Base-by-base conservation (phyloP, 73 alveolate genomes). In the Paramecium caudatum region DNA sequence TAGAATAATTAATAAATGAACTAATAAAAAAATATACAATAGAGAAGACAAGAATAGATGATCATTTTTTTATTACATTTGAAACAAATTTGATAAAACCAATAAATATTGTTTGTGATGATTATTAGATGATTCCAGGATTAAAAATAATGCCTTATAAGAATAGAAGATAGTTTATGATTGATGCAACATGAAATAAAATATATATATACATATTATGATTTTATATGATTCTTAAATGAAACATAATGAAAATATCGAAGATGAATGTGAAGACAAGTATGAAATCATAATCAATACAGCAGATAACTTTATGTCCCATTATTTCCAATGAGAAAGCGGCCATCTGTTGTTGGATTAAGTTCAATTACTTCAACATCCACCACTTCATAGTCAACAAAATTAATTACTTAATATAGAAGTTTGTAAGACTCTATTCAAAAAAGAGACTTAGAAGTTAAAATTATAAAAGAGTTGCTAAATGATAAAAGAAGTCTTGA, bases 211-310 rank as follows among this genome's bases (percentile, higher is more conserved):
- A n/a, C n/a, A n/a, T n/a, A n/a, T 55, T 55, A 55, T 55, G 80
- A 55, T 55, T 21, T 25, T 65, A 65, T 30, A 25, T 3, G 83
- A 65, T 65, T 65, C 50, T 32, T 65, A 65, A 33, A 65, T 33
- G 83, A 65, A 33, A 43, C 37, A 65, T 0, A 33, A 36, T 16
- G 83, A 65, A 65, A 65, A 65, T 32, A 65, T 65, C 0, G 83
- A 65, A 36, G 83, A 65, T 65, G 83, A 65, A 6, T 65, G 48
- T 36, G 83, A 65, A 33, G 83, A 65, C 19, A 65, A 65, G 83
- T 65, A 65, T 33, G 83, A 65, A 65, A 30, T 65, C 16, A 33
- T 23, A 65, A 65, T 36, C 33, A 30, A 33, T 33, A 33, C 39
- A 4, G 16, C 17, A 65, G 83, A 65, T 33, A n/a, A 65, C 39